phyloP scores from a whole-genome alignment of 2,329 filamentous ascomycete species.

The Epicoccum sorghinum region DNA sequence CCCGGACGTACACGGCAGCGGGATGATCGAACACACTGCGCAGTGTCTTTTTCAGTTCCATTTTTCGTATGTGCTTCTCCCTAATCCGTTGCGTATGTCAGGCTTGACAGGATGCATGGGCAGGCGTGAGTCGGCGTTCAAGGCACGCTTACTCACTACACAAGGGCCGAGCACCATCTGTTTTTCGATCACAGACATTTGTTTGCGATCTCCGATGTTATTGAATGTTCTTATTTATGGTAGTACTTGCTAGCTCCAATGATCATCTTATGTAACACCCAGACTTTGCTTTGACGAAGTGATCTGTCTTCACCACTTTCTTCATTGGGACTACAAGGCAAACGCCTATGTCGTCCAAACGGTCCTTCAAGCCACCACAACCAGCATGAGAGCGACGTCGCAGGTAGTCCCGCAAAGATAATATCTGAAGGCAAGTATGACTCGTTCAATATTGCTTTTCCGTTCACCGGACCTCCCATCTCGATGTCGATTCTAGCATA shows the following conservation, averaged over 20 bases:
- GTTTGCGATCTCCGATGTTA: slow-evolving; percentile 8
- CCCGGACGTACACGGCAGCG: not conserved
- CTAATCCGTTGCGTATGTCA: slow-evolving; percentile 10
- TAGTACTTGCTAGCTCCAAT: slow-evolving; percentile 13
- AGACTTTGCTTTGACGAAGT: not conserved
- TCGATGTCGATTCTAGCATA: slow-evolving; percentile 3
- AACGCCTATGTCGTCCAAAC: too few species aligned
- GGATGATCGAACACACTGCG: not conserved
- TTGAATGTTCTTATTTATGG: slow-evolving; percentile 3
- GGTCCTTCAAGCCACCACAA: not conserved
- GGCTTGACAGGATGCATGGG: slow-evolving; percentile 18
- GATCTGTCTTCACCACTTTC: not conserved
- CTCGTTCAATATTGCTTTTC: slow-evolving; percentile 4
- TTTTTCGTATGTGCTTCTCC: not conserved
- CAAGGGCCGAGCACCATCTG: slow-evolving; percentile 3
- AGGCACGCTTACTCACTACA: not conserved
- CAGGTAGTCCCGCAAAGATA: not conserved
- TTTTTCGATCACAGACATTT: not conserved
- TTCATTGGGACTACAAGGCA: not conserved
- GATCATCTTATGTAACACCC: slow-evolving; percentile 6
- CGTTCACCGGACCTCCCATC: not conserved
- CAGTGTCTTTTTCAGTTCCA: not conserved
- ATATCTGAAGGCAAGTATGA: not conserved
- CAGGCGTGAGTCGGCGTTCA: slow-evolving; percentile 15
- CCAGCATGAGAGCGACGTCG: not conserved